phyloP scores from a whole-genome alignment of 768 basidiomycete species.

The Phaffia australis region DNA sequence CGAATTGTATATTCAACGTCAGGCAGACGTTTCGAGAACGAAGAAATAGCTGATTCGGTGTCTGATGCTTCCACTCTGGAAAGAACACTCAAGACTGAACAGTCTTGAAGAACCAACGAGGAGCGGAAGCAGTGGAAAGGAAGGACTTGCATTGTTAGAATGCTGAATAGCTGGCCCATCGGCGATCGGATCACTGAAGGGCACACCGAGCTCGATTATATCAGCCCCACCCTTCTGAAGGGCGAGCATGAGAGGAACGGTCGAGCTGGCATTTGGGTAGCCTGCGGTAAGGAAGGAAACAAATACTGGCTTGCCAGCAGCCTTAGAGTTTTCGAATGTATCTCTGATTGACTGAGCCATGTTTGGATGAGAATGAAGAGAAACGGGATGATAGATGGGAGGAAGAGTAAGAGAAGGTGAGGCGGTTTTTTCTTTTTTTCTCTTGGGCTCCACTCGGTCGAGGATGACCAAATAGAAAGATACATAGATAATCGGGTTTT shows the following conservation, averaged over 20 bases:
- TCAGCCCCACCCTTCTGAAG: constrained; percentile 91
- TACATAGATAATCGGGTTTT: too few species aligned
- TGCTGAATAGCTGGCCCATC: constrained; percentile 91
- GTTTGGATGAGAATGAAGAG: not conserved
- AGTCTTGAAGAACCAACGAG: not conserved
- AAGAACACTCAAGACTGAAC: not conserved
- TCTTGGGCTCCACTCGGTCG: too few species aligned
- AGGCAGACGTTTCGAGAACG: not conserved
- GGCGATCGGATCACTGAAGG: constrained; percentile 92
- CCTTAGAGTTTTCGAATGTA: not conserved
- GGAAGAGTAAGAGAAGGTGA: not conserved
- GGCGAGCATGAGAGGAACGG: constrained; percentile 75
- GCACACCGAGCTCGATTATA: constrained; percentile 87
- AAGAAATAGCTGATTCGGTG: not conserved
- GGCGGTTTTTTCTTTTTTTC: not conserved
- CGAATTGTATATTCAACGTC: not conserved
- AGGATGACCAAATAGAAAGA: too few species aligned
- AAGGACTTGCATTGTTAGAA: constrained; percentile 68
- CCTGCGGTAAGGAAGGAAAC: constrained; percentile 88
- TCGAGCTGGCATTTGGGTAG: constrained; percentile 65
- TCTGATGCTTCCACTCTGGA: not conserved
- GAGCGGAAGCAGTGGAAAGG: not conserved
- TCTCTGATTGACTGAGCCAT: not conserved
- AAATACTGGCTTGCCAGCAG: constrained; percentile 29
- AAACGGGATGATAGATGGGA: not conserved